phyloP scores from a whole-genome alignment of 2,329 filamentous ascomycete species.

The Hypoxylon sp. region DNA sequence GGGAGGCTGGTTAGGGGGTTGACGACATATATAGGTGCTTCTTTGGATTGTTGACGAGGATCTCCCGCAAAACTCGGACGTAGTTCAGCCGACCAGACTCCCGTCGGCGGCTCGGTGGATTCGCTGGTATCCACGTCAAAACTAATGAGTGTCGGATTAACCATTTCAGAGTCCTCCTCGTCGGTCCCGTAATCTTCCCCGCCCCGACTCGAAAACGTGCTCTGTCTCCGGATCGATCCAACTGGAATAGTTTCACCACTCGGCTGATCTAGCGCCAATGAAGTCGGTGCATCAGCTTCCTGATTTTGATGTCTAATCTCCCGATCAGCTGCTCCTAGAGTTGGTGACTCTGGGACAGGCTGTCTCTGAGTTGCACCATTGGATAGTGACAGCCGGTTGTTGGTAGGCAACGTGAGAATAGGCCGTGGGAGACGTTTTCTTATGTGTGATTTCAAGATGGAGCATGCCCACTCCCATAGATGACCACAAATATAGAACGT shows the following conservation, averaged over 20 bases:
- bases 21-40: conserved; percentile 57
- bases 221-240: conserved; percentile 57
- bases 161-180: conserved; percentile 67
- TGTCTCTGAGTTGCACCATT: conserved; percentile 36
- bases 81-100: conserved; percentile 70
- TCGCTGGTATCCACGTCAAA: conserved; percentile 72
- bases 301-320: conserved; percentile 49
- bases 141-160: conserved; percentile 69
- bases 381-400: conserved; percentile 19
- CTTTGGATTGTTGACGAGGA: conserved; percentile 50
- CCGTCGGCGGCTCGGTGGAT: conserved; percentile 62
- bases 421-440: conserved; percentile 56
- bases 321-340: conserved; percentile 49
- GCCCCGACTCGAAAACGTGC: conserved; percentile 61
- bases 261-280: conserved; percentile 51
- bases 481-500: conserved; percentile 60
- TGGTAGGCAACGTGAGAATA: conserved; percentile 29
- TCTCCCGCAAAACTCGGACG: conserved; percentile 60
- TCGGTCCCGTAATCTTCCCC: conserved; percentile 65
- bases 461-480: conserved; percentile 54
- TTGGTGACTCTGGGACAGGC: conserved; percentile 49
- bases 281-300: conserved; percentile 43
- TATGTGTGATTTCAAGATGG: conserved; percentile 56
- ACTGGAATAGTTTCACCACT: conserved; percentile 48
- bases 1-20: conserved; percentile 66